Evolutionary conservation across 2,329 filamentous ascomycete species (phyloP), one percentile per base, ranked within the genome.

Genomic region (Fusarium protoensiforme): DNA sequence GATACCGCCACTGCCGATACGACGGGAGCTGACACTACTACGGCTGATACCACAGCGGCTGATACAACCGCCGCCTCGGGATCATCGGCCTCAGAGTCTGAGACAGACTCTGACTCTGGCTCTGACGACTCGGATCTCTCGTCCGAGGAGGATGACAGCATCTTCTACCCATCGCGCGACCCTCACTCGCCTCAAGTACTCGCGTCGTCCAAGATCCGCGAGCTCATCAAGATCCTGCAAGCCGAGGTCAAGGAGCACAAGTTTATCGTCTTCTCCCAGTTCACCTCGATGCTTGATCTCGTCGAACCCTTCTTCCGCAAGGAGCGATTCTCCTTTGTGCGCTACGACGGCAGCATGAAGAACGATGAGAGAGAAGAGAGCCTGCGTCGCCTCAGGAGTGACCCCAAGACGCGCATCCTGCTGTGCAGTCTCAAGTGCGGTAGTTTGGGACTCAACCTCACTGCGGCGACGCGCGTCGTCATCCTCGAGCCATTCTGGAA

Each of bases 401-500:
- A 98, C 78, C 88, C 89, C 61, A 87, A 87, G 35, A 96, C 93
- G 16, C 90, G 96, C 7, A 91, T 99, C 6, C 85, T 99, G 54
- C 91, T 99, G 18, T 99, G 96, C 83, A 97, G 94, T 83, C 87
- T 99, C 73, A 96, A 97, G 78, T 98, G 96, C 78, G 96, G 96
- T 73, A 95, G 94, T 58, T 84, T 99, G 53, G 96, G 96, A 3
- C 90, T 99, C 31, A 99, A 99, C 82, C 86, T 99, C 61, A 99
- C 96, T 8, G 96, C 95, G 0, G 96, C 96, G 11, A 96, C 93
- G 71, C 90, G 96, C 20, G 96, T 99, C 5, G 92, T 99, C 61
- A 97, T 99, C 76, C 87, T 99, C 48, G 96, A 99, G 82, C 96
- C 96, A 0, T 99, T 99, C 83, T 99, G 96, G 96, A 99, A 99